Evolutionary conservation across 345 rosid genomes (phyloP).

Genomic region (Firmiana major): DNA sequence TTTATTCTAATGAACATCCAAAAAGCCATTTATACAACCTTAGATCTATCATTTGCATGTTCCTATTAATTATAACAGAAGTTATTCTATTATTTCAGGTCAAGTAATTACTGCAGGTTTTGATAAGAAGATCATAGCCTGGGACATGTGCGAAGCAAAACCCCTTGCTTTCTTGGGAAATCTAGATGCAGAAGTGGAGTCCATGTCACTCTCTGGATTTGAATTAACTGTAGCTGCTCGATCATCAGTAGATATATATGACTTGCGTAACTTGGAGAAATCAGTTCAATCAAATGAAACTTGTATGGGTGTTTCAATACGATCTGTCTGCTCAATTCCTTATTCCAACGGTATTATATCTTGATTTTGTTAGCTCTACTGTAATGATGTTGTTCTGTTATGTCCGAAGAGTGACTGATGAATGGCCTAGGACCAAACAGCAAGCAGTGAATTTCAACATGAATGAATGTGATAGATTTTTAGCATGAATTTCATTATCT

Average conservation of each 20-base stretch:
- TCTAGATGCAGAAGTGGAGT: constrained; percentile 47
- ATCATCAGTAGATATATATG: constrained; percentile 51
- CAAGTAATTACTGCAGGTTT: constrained; percentile 65
- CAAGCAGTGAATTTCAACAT: not conserved
- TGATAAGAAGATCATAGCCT: constrained; percentile 65
- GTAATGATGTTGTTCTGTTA: not conserved
- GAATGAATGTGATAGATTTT: not conserved
- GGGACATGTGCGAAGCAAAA: constrained; percentile 58
- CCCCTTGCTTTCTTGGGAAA: constrained; percentile 22
- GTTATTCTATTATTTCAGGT: constrained; percentile 36
- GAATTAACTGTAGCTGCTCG: constrained; percentile 62
- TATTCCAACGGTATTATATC: constrained; percentile 48
- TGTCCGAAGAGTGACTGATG: not conserved
- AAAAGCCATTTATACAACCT: not conserved
- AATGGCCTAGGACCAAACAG: not conserved
- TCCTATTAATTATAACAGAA: not conserved
- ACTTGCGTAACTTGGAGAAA: constrained; percentile 57
- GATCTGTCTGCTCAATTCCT: constrained; percentile 51
- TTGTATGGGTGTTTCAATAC: constrained; percentile 44
- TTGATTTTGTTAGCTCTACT: constrained; percentile 8
- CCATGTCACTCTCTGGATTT: constrained; percentile 66
- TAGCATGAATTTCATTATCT: not conserved
- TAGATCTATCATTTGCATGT: not conserved
- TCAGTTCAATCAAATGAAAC: constrained; percentile 49
- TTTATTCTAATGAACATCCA: not conserved